Evolutionary conservation across 768 basidiomycete species (phyloP).

Genomic region (Tylopilus rubrobrunneus): DNA sequence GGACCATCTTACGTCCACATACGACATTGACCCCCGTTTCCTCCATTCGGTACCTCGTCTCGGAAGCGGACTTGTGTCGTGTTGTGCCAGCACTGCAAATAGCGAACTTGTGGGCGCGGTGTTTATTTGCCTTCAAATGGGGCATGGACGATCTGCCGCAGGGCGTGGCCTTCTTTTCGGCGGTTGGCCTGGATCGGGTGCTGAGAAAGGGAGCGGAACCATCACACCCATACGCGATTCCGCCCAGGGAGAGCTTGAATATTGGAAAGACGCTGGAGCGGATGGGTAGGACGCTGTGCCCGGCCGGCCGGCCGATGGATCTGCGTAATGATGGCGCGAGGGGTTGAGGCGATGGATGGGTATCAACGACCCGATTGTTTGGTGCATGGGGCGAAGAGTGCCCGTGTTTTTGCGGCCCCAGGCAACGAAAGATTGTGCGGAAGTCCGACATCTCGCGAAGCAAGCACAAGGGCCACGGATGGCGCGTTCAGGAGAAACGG

Average conservation of each 20-base stretch:
- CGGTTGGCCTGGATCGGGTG: conserved; percentile 88
- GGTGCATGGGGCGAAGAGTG: conserved; percentile 56
- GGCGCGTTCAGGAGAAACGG: neutral
- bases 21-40: conserved; percentile 85
- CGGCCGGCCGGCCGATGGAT: conserved; percentile 50
- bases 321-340: conserved; percentile 6
- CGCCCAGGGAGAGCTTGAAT: conserved; percentile 82
- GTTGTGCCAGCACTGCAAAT: conserved; percentile 90
- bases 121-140: conserved; percentile 85
- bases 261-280: conserved; percentile 61
- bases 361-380: conserved; percentile 60
- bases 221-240: conserved; percentile 77
- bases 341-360: conserved; percentile 32
- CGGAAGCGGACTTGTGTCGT: conserved; percentile 86
- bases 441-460: conserved; percentile 67
- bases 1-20: conserved; percentile 79
- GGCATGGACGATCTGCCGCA: conserved; percentile 96
- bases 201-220: conserved; percentile 95
- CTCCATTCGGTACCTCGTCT: conserved; percentile 93
- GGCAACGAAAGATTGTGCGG: conserved; percentile 64
- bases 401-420: conserved; percentile 73
- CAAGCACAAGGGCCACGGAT: conserved; percentile 23
- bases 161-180: conserved; percentile 95
- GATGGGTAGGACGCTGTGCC: conserved; percentile 65
- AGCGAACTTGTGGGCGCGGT: conserved; percentile 93